Evolutionary conservation across 2,329 filamentous ascomycete genomes (phyloP).

Genomic region (Diplocarpon rosae): DNA sequence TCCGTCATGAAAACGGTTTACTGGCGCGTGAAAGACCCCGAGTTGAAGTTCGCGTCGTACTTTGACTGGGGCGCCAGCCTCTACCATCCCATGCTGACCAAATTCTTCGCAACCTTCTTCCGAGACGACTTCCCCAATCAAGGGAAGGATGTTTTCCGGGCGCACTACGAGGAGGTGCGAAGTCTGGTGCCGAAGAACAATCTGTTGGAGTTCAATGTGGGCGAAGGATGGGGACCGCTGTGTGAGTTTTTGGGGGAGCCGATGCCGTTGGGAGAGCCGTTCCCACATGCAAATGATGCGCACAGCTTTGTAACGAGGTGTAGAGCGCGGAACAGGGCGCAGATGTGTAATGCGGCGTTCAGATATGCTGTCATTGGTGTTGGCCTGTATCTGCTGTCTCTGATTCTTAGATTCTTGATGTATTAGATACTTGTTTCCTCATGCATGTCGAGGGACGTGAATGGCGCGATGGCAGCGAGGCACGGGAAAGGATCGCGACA

Average conservation of each 20-base stretch:
- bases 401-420: too few species aligned
- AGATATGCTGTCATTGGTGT: too few species aligned
- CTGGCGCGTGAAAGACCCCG: conserved; percentile 55
- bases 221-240: conserved; percentile 35
- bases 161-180: conserved; percentile 43
- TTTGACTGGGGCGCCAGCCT: conserved; percentile 54
- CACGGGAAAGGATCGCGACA: too few species aligned
- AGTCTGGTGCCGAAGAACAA: conserved; percentile 33
- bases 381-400: too few species aligned
- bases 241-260: conserved; percentile 32
- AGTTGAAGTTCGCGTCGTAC: conserved; percentile 43
- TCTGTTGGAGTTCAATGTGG: conserved; percentile 33
- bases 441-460: too few species aligned
- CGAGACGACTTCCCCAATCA: conserved; percentile 53
- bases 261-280: conserved; percentile 21
- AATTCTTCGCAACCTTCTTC: conserved; percentile 60
- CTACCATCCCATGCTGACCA: conserved; percentile 60
- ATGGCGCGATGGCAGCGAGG: too few species aligned
- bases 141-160: conserved; percentile 50
- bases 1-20: conserved; percentile 57
- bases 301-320: conserved; percentile 37
- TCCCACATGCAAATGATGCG: conserved; percentile 38
- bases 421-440: too few species aligned
- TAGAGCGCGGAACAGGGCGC: conserved; percentile 33
- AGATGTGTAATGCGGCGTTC: conserved; percentile 35